phyloP scores from a whole-genome alignment of 805 yeast species.

The Suhomyces tanzawaensis region DNA sequence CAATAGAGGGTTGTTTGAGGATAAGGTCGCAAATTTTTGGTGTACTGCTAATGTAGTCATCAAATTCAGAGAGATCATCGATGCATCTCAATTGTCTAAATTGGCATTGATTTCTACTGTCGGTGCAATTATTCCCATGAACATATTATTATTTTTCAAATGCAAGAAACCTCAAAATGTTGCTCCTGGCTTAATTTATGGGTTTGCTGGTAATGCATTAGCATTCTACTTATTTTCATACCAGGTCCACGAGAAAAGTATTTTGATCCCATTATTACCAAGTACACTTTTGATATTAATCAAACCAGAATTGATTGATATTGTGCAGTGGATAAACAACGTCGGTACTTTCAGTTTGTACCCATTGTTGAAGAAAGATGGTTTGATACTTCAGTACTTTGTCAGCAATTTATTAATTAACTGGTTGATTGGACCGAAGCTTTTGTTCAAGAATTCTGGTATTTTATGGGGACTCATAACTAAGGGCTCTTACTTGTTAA shows the following conservation, averaged over 20 bases:
- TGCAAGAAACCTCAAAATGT: conserved; percentile 9
- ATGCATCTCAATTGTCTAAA: conserved; percentile 56
- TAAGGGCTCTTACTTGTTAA: conserved; percentile 36
- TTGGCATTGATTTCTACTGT: conserved; percentile 56
- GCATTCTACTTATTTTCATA: conserved; percentile 87
- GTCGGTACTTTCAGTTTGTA: conserved; percentile 81
- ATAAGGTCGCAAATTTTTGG: conserved; percentile 97
- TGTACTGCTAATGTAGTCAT: conserved; percentile 81
- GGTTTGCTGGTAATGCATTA: conserved; percentile 79
- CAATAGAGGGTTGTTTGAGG: conserved; percentile 91
- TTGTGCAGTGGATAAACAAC: conserved; percentile 85
- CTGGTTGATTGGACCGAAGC: conserved; percentile 62
- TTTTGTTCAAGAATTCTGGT: conserved; percentile 13
- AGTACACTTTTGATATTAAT: conserved; percentile 62
- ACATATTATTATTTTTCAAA: conserved; percentile 11
- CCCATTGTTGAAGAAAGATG: conserved; percentile 81
- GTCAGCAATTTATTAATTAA: conserved; percentile 63
- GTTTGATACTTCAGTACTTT: conserved; percentile 67
- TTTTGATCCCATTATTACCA: conserved; percentile 84
- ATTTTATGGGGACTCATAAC: conserved; percentile 27
- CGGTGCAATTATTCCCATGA: conserved; percentile 27
- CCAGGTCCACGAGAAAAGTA: conserved; percentile 95
- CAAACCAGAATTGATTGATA: conserved; percentile 59
- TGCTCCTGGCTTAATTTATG: conserved; percentile 47
- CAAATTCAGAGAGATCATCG: conserved; percentile 61